phyloP scores from a whole-genome alignment of 805 yeast genomes.

The Yarrowia deformans region DNA sequence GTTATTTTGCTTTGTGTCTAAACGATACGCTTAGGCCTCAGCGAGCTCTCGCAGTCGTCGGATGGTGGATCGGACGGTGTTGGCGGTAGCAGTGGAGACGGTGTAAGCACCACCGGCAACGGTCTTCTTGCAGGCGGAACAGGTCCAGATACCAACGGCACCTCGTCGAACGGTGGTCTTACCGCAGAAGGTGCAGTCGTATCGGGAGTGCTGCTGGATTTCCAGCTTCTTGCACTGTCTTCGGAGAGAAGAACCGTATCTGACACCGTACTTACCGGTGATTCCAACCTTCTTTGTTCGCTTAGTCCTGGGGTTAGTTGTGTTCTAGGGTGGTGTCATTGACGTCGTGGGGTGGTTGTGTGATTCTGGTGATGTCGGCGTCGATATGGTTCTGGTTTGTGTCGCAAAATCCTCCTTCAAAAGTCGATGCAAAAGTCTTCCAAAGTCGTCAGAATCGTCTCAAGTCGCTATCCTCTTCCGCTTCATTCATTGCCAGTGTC shows the following conservation, averaged over 20 bases:
- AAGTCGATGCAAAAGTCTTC: background rate
- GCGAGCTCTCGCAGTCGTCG: constrained; percentile 99
- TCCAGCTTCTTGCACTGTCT: constrained; percentile 99
- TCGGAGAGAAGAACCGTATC: constrained; percentile 99
- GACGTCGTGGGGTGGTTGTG: background rate
- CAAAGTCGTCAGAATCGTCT: background rate
- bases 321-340: background rate
- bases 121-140: constrained; percentile 93
- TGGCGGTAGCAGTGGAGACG: constrained; percentile 96
- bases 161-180: constrained; percentile 97
- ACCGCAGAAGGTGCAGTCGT: constrained; percentile 99
- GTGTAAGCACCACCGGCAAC: constrained; percentile 99
- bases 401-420: no score
- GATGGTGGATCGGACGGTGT: constrained; percentile 99
- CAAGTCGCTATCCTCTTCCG: background rate
- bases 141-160: constrained; percentile 99
- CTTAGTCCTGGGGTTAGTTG: constrained; percentile 76
- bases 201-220: constrained; percentile 97
- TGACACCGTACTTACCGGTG: constrained; percentile 99
- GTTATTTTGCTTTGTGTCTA: constrained; percentile 27
- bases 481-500: background rate
- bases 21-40: constrained; percentile 77
- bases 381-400: no score
- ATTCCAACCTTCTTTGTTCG: constrained; percentile 99
- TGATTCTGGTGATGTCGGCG: no score